A percentile compares a stretch with the other conserved stretches of the same genome.
Evolutionary conservation across 1,284 basidiomycete species (phyloP).

Genomic region (Boletellus deceptivus): DNA sequence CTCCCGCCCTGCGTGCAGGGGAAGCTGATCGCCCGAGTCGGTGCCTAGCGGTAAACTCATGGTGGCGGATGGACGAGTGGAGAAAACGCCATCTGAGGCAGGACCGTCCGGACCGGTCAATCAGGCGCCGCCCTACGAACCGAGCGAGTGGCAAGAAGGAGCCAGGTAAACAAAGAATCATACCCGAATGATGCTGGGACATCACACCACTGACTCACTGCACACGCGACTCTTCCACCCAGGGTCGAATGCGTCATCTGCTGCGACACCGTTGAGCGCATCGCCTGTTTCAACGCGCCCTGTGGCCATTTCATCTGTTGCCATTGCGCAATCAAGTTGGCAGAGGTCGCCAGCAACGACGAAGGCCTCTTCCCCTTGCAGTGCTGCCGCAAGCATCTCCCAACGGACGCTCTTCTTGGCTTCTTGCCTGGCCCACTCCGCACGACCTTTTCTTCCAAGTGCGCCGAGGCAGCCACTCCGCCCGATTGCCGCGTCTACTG

Average conservation of each 20-base stretch:
- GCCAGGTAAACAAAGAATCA: constrained; percentile 2
- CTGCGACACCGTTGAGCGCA: constrained; percentile 10
- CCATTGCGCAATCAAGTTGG: constrained; percentile 38
- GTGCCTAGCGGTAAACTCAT: constrained; percentile 15
- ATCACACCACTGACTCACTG: too few relatives aligned
- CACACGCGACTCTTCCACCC: too few relatives aligned
- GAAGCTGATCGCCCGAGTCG: neutral
- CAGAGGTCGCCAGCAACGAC: constrained; percentile 37
- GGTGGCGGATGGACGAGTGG: constrained; percentile 1
- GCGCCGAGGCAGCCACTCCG: constrained; percentile 32
- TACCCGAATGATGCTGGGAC: too few relatives aligned
- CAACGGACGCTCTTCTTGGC: constrained; percentile 26
- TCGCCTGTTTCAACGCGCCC: constrained; percentile 24
- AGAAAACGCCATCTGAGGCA: neutral
- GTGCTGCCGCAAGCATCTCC: constrained; percentile 40
- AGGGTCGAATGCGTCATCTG: constrained; percentile 29
- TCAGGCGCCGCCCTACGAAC: too few relatives aligned
- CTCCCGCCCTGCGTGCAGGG: too few relatives aligned
- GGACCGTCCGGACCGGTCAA: too few relatives aligned
- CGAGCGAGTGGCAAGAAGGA: neutral
- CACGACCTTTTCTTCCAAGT: constrained; percentile 31
- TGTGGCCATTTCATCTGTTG: constrained; percentile 42
- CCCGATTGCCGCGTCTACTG: constrained; percentile 43
- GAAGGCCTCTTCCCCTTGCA: constrained; percentile 42
- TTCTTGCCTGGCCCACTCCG: constrained; percentile 29